Evolutionary conservation across 768 basidiomycete species (phyloP).

Genomic region (Termitomyces sp.): DNA sequence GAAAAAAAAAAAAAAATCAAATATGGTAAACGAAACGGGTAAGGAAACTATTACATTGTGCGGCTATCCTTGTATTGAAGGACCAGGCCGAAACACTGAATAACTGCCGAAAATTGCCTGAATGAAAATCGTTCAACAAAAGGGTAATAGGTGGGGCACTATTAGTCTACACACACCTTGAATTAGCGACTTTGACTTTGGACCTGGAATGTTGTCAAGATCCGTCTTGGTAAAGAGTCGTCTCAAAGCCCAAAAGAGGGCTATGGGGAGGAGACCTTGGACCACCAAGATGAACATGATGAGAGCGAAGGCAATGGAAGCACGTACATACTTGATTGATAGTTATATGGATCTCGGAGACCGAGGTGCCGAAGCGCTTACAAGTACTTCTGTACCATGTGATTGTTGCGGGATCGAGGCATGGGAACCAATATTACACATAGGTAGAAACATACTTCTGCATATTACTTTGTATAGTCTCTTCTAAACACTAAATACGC

Average conservation of each 20-base stretch:
- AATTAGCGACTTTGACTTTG: not conserved
- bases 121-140: not conserved
- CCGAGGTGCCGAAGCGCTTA: not conserved
- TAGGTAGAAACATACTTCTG: too few species aligned
- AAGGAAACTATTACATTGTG: constrained; percentile 21
- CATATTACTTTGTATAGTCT: too few species aligned
- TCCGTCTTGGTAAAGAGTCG: not conserved
- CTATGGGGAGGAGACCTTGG: not conserved
- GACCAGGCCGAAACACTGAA: constrained; percentile 18
- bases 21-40: not conserved
- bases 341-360: not conserved
- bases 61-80: constrained; percentile 27
- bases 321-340: not conserved
- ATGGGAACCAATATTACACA: too few species aligned
- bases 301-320: not conserved
- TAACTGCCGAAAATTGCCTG: constrained; percentile 1
- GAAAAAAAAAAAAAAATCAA: too few species aligned
- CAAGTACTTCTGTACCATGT: not conserved
- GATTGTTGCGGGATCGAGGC: too few species aligned
- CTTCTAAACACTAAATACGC: too few species aligned
- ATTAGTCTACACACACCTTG: not conserved
- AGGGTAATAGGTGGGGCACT: not conserved
- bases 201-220: not conserved
- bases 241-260: not conserved
- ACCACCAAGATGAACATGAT: not conserved